Percentiles rank a stretch among this genome's conserved stretches.
phyloP scores from a whole-genome alignment of 192 early-diverging fungal species.

The Gonapodya sp. region DNA sequence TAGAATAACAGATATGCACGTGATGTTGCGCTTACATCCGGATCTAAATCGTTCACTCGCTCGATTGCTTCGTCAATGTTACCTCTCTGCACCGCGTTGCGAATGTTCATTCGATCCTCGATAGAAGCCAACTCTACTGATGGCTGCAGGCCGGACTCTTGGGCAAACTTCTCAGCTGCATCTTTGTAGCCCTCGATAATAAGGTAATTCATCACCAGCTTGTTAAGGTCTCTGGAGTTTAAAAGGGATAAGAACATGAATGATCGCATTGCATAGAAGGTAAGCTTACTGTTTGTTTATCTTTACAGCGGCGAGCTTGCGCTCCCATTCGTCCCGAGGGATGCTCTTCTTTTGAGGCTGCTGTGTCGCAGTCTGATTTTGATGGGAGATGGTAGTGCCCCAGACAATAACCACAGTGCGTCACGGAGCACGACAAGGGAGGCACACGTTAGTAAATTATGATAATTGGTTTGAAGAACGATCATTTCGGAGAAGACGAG shows the following conservation, averaged over 20 bases:
- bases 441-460: background rate
- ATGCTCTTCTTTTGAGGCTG: slow-evolving; percentile 38
- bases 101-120: slow-evolving; percentile 90
- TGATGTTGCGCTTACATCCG: slow-evolving; percentile 55
- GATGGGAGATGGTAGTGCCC: too few relatives aligned
- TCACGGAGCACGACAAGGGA: background rate
- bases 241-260: slow-evolving; percentile 11
- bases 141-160: slow-evolving; percentile 72
- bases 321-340: slow-evolving; percentile 73
- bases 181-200: slow-evolving; percentile 99
- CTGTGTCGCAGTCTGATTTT: background rate
- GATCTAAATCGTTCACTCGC: slow-evolving; percentile 96
- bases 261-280: slow-evolving; percentile 1
- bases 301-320: slow-evolving; percentile 68
- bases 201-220: slow-evolving; percentile 97
- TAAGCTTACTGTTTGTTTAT: slow-evolving; percentile 69
- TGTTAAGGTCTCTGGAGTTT: slow-evolving; percentile 75
- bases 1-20: background rate
- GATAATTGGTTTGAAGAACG: too few relatives aligned
- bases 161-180: slow-evolving; percentile 90
- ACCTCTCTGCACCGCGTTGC: slow-evolving; percentile 81
- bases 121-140: slow-evolving; percentile 78
- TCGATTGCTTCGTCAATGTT: slow-evolving; percentile 91
- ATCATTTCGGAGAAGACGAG: too few relatives aligned
- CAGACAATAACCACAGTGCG: too few relatives aligned